Percentiles rank a stretch among this genome's conserved stretches.
Conservation (phyloP, 169 alveolate genomes). For the Plasmodium inui region DNA sequence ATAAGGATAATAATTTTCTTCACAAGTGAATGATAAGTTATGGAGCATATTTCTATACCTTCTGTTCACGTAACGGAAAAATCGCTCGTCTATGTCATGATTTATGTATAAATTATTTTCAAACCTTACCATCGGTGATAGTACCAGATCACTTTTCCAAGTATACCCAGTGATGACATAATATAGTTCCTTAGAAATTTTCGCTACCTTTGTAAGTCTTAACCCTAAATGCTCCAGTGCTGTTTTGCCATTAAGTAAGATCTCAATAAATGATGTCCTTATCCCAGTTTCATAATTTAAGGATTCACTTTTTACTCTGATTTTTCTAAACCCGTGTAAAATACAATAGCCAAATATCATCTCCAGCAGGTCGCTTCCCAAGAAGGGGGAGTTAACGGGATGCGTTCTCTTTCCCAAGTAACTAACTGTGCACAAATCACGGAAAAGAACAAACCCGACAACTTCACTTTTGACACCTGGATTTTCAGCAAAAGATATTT, state of each 20-base stretch:
- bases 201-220: constrained; percentile 25
- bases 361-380: constrained; percentile 9
- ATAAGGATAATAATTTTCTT: constrained; percentile 31
- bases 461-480: not conserved
- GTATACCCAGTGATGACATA: constrained; percentile 37
- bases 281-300: not conserved
- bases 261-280: constrained; percentile 1
- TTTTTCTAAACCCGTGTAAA: constrained; percentile 20
- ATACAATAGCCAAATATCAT: constrained; percentile 18
- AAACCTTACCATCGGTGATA: constrained; percentile 24
- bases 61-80: constrained; percentile 14
- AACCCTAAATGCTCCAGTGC: constrained; percentile 23
- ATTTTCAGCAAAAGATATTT: not conserved
- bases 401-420: not conserved
- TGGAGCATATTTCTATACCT: not conserved
- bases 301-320: constrained; percentile 6
- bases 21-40: constrained; percentile 9
- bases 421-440: not conserved
- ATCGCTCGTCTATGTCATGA: constrained; percentile 19
- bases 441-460: not conserved
- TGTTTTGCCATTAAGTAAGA: constrained; percentile 19
- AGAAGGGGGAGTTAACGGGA: constrained; percentile 12
- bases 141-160: constrained; percentile 10
- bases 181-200: constrained; percentile 26
- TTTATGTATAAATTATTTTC: constrained; percentile 7